Percentiles rank a stretch among this genome's conserved stretches.
Conservation (phyloP, 164 flowering plant genomes). For the Sextonia rubra region DNA sequence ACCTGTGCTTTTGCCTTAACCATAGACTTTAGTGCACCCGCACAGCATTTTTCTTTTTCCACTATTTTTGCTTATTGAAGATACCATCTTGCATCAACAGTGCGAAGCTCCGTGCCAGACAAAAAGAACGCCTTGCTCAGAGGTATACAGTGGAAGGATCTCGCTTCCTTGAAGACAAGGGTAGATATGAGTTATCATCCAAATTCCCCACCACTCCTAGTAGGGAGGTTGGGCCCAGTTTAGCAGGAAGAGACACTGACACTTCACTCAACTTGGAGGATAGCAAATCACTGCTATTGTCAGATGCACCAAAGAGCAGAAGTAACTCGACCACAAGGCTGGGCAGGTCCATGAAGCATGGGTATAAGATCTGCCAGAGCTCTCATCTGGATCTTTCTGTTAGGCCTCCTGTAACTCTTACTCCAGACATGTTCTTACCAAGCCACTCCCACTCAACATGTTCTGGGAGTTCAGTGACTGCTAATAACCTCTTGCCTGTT, state of each 20-base stretch:
- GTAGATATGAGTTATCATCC: slow-evolving; percentile 24
- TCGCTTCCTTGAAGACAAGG: slow-evolving; percentile 20
- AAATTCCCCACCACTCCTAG: slow-evolving; percentile 16
- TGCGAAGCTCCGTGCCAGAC: slow-evolving; percentile 80
- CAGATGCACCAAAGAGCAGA: slow-evolving; percentile 33
- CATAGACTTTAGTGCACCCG: background rate
- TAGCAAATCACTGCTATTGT: slow-evolving; percentile 19
- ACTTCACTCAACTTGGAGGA: slow-evolving; percentile 33
- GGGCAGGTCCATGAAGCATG: slow-evolving; percentile 33
- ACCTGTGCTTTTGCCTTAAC: background rate
- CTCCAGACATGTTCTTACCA: slow-evolving; percentile 30
- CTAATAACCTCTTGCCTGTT: slow-evolving; percentile 57
- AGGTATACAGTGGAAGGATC: slow-evolving; percentile 37
- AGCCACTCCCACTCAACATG: slow-evolving; percentile 30
- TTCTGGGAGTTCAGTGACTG: slow-evolving; percentile 19
- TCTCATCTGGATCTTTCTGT: slow-evolving; percentile 41
- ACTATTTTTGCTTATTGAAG: background rate
- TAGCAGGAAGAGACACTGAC: slow-evolving; percentile 26
- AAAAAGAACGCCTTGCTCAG: slow-evolving; percentile 75
- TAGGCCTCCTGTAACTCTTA: slow-evolving; percentile 22
- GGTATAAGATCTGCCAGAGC: slow-evolving; percentile 18
- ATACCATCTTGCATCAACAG: slow-evolving; percentile 26
- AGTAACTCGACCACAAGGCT: slow-evolving; percentile 26
- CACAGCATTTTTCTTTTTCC: background rate
- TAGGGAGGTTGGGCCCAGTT: slow-evolving; percentile 22